Evolutionary conservation across 1,284 basidiomycete genomes (phyloP), one percentile per base, ranked within the genome.

Genomic region (Thelephora terrestris): DNA sequence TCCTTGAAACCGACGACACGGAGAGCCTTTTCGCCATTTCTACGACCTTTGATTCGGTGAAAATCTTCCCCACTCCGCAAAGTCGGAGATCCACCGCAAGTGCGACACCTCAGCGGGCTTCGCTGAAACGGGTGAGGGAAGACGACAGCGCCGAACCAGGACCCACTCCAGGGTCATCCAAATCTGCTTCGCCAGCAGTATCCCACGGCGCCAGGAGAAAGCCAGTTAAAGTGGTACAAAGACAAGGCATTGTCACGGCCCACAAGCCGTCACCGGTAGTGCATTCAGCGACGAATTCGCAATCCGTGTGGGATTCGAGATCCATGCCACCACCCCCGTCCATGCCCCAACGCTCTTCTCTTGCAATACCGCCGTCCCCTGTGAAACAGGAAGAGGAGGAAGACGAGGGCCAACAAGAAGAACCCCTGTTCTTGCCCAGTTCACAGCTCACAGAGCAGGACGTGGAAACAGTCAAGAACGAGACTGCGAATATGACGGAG

Each of bases 11-110:
- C 17, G 83, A 87, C 55, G 69, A 71, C 47, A 70, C 68, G 3
- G 76, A 82, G 32, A 70, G 71, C 37, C 69, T 86, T 35, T 88
- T 85, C 57, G 80, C 86, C 27, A 81, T 89, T 52, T 82, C 84
- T 9, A 85, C 85, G 9, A 85, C 75, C 57, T 49, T 47, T 48
- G 59, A 50, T 27, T 27, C 35, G 43, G 24, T 35, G 48, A 14
- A 23, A 16, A 21, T 21, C 47, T 36, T 34, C 16, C 39, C 18
- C n/a, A 25, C 18, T 16, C 39, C 35, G 18, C 37, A 40, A 10
- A 43, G 47, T 43, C 40, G 27, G 23, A 45, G 50, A 37, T 47
- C 42, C 34, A 48, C 46, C 45, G 45, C 32, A 20, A 40, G 47
- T 7, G 39, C 39, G 5, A 52, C 51, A n/a, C 53, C 23, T 17